Evolutionary conservation across 2,329 filamentous ascomycete species (phyloP), one percentile per base, ranked within the genome.

Genomic region (Gaeumannomyces sp.): DNA sequence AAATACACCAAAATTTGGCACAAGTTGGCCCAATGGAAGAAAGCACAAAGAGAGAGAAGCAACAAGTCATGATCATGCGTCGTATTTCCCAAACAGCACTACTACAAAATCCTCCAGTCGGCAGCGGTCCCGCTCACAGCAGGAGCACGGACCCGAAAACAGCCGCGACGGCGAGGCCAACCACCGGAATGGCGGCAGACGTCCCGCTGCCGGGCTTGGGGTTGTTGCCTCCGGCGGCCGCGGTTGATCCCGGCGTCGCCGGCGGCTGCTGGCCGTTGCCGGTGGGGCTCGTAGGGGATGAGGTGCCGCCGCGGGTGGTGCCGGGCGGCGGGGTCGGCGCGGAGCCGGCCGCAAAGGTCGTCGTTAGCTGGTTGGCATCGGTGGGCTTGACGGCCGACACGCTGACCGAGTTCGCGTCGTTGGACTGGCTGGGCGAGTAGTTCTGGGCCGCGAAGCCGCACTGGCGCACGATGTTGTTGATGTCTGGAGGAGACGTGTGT

Each of bases 391-490:
- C 71, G 56, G 74, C 76, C 14, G 69, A 65, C 62, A 76, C 76
- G 22, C 70, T 72, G 68, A 77, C 66, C 64, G 69, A 69, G 50
- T 70, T 62, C 62, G 71, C 73, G 22, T 66, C 68, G 63, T 67
- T 69, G 1, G 68, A 59, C 28, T 67, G 67, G 61, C 67, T 69
- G 11, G 67, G 62, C 57, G 64, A 61, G 69, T 75, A 77, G 38
- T 67, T 71, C 38, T 71, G 70, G 61, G 68, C 70, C n/a, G 72
- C 56, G 69, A 77, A 78, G 66, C 72, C 71, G 64, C 76, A 78
- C 58, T 70, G 71, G 66, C 65, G 69, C 64, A 78, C 67, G 61
- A 78, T 72, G 57, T 73, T 68, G 56, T 73, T 70, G 50, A 78
- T 77, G 19, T 77, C 76, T 77, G 31, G 22, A 50, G 22, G 7